Conservation (phyloP, 1,284 basidiomycete genomes). For the Amylostereum areolatum region DNA sequence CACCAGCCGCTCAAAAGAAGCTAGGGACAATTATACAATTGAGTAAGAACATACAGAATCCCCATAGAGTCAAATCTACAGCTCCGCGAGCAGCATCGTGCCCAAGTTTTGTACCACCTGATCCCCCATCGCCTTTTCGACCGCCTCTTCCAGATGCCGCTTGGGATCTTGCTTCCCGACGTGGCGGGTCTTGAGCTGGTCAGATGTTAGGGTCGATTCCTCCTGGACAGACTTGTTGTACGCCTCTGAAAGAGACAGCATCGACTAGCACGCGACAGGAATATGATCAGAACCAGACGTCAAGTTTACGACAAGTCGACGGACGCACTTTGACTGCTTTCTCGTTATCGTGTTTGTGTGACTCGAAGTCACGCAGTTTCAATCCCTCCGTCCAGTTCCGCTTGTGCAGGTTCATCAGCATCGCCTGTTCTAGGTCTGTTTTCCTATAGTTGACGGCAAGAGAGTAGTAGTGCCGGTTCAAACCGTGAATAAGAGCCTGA, state of each 20-base stretch:
- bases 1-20: not conserved
- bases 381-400: conserved; percentile 97
- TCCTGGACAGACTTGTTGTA: conserved; percentile 98
- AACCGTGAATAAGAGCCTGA: conserved; percentile 91
- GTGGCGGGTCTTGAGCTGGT: conserved; percentile 92
- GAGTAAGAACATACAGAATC: conserved; percentile 3
- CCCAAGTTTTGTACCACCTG: conserved; percentile 93
- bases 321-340: conserved; percentile 78
- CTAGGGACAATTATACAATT: conserved; percentile 4
- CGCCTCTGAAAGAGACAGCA: conserved; percentile 84
- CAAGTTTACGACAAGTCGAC: not conserved
- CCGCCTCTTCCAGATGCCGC: conserved; percentile 91
- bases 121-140: conserved; percentile 95
- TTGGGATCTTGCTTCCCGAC: conserved; percentile 98
- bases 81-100: conserved; percentile 86
- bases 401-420: conserved; percentile 97
- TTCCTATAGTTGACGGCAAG: conserved; percentile 96
- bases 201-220: conserved; percentile 84
- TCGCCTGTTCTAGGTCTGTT: conserved; percentile 95
- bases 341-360: conserved; percentile 83
- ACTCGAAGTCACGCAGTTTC: conserved; percentile 83
- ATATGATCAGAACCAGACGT: not conserved
- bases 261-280: conserved; percentile 53
- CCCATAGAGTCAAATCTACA: conserved; percentile 31
- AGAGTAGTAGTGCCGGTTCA: conserved; percentile 96